Conservation (phyloP, 176 grass and related monocot genomes). For the Secale cereale region DNA sequence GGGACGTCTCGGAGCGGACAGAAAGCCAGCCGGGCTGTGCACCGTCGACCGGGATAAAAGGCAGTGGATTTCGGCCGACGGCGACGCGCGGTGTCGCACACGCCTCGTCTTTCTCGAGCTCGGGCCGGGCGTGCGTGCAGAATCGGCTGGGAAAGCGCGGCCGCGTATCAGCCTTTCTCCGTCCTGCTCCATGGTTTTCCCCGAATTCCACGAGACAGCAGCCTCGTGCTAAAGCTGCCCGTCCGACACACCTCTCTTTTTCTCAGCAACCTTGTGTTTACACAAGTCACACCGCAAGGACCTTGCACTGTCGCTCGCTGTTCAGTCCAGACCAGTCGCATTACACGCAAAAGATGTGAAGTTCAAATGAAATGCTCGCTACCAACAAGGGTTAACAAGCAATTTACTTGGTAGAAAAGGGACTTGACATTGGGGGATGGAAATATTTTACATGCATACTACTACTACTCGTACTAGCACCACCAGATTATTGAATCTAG, state of each 20-base stretch:
- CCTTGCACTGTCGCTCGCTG: background rate
- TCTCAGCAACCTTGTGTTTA: background rate
- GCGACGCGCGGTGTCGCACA: conserved; percentile 10
- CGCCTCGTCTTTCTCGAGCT: background rate
- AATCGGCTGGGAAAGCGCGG: background rate
- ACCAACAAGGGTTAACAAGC: background rate
- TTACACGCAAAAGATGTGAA: background rate
- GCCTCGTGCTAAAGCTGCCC: background rate
- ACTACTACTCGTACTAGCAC: background rate
- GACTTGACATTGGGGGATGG: background rate
- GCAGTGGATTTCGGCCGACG: conserved; percentile 5
- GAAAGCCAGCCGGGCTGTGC: background rate
- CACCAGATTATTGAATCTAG: background rate
- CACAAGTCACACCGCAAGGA: background rate
- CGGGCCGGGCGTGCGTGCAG: conserved; percentile 5
- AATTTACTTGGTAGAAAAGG: background rate
- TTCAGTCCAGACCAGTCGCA: background rate
- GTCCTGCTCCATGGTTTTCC: background rate
- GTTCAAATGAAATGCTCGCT: background rate
- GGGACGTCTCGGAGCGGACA: background rate
- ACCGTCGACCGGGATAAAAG: background rate
- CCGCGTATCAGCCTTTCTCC: background rate
- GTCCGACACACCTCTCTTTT: conserved; percentile 29
- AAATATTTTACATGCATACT: conserved; percentile 19
- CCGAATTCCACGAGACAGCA: background rate